Percentiles rank a stretch among this genome's conserved stretches.
phyloP scores from a whole-genome alignment of 75 land plant genomes.

The Picea sitchensis region DNA sequence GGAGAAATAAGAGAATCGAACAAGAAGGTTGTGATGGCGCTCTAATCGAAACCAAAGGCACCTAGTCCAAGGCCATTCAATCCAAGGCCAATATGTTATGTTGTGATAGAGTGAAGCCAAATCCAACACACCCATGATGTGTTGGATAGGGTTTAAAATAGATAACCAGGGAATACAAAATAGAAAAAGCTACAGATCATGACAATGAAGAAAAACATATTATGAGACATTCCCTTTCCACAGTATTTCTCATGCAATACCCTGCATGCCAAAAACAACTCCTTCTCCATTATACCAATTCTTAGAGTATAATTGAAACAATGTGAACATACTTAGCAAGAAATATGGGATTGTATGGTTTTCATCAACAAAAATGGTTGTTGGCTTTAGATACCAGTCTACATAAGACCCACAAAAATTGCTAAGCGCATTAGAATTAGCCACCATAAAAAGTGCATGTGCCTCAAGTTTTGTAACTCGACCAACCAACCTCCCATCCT shows the following conservation, averaged over 20 bases:
- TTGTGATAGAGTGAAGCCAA: slow-evolving; percentile 66
- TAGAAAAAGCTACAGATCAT: slow-evolving; percentile 57
- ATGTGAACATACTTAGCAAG: neutral
- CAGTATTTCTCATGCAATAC: no score
- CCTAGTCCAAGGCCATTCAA: no score
- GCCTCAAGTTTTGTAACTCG: neutral
- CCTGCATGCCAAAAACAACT: no score
- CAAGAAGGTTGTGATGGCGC: slow-evolving; percentile 57
- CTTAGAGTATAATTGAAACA: neutral
- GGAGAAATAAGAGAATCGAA: slow-evolving; percentile 63
- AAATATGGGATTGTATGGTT: neutral
- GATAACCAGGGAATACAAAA: slow-evolving; percentile 66
- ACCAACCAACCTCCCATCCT: neutral
- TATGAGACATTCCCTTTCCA: slow-evolving; percentile 38
- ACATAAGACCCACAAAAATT: neutral
- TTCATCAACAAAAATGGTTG: neutral
- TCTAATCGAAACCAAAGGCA: slow-evolving; percentile 42
- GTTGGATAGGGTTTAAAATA: slow-evolving; percentile 52
- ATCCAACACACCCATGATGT: slow-evolving; percentile 72
- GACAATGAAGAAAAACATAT: slow-evolving; percentile 61
- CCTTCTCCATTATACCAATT: no score
- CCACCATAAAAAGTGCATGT: neutral
- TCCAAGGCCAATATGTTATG: slow-evolving; percentile 77
- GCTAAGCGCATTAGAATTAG: neutral
- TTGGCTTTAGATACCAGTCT: neutral